Evolutionary conservation across 805 yeast species (phyloP).

Genomic region (Lipomyces sp.): DNA sequence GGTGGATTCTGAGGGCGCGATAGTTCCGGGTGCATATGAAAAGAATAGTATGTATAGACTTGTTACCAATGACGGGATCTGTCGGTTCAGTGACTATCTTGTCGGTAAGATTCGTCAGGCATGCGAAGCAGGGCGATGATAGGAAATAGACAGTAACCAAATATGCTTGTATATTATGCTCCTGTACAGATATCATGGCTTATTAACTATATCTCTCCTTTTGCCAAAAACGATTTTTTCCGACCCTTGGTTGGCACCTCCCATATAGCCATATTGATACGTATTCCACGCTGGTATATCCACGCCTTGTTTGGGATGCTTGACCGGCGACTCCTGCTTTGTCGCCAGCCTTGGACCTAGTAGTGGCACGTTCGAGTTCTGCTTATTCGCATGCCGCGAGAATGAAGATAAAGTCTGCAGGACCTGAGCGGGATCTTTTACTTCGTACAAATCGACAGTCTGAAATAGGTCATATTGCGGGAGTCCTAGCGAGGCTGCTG

Average conservation of each 20-base stretch:
- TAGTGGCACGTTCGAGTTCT: conserved; percentile 56
- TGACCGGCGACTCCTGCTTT: conserved; percentile 54
- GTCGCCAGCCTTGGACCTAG: conserved; percentile 63
- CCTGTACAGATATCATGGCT: conserved; percentile 14
- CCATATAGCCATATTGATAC: conserved; percentile 62
- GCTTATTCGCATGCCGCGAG: conserved; percentile 67
- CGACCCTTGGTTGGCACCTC: conserved; percentile 54
- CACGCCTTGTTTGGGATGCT: conserved; percentile 60
- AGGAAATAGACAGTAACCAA: neutral
- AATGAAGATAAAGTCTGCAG: conserved; percentile 73
- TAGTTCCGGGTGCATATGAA: conserved; percentile 61
- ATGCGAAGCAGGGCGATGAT: conserved; percentile 38
- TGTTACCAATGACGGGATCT: conserved; percentile 55
- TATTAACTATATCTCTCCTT: conserved; percentile 51
- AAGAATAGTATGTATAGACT: conserved; percentile 63
- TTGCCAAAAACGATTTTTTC: conserved; percentile 62
- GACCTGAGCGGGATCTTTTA: conserved; percentile 77
- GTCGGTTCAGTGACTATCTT: conserved; percentile 58
- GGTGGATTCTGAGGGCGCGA: conserved; percentile 60
- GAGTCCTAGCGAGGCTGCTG: conserved; percentile 67
- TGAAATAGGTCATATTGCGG: conserved; percentile 83
- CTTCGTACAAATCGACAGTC: conserved; percentile 74
- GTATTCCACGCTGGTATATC: conserved; percentile 59
- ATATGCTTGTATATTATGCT: neutral
- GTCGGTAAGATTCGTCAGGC: conserved; percentile 49